Conservation (phyloP, 2,329 filamentous ascomycete species). For the Neonectria sp. region DNA sequence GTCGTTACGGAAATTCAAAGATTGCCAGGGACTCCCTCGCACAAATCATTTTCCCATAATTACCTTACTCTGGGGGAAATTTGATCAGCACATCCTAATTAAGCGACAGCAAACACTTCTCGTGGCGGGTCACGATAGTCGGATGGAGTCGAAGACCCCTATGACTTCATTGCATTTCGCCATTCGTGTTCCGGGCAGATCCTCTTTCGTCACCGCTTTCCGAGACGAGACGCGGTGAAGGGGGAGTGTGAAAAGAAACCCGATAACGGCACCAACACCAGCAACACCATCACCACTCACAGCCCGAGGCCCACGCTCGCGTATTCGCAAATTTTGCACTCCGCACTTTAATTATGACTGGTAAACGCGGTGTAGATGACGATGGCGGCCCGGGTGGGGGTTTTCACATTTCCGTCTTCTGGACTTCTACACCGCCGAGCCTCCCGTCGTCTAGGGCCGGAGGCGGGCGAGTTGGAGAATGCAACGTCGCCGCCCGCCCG, state of each 20-base stretch:
- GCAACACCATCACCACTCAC: slow-evolving; percentile 1
- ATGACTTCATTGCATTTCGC: slow-evolving; percentile 48
- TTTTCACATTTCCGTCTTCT: slow-evolving; percentile 22
- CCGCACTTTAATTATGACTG: slow-evolving; percentile 27
- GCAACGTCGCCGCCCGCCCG: slow-evolving; percentile 37
- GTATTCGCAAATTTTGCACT: slow-evolving; percentile 24
- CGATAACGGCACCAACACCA: background rate
- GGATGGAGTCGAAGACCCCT: slow-evolving; percentile 46
- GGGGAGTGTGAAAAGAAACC: slow-evolving; percentile 16
- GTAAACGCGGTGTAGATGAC: slow-evolving; percentile 30
- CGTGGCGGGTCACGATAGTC: slow-evolving; percentile 30
- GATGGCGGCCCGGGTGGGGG: slow-evolving; percentile 27
- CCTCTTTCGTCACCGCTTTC: slow-evolving; percentile 38
- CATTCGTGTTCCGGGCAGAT: slow-evolving; percentile 28
- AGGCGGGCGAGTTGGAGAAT: slow-evolving; percentile 35
- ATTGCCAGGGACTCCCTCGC: slow-evolving; percentile 6
- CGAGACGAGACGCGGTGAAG: slow-evolving; percentile 42
- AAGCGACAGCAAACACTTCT: slow-evolving; percentile 15
- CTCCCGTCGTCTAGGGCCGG: slow-evolving; percentile 24
- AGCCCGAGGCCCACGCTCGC: slow-evolving; percentile 19
- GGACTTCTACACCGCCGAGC: slow-evolving; percentile 37
- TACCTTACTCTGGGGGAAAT: slow-evolving; percentile 30
- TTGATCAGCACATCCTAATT: slow-evolving; percentile 16
- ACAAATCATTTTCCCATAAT: slow-evolving; percentile 18
- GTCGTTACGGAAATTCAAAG: slow-evolving; percentile 18